phyloP scores from a whole-genome alignment of 2,329 filamentous ascomycete species.

The Neofusicoccum ribis region DNA sequence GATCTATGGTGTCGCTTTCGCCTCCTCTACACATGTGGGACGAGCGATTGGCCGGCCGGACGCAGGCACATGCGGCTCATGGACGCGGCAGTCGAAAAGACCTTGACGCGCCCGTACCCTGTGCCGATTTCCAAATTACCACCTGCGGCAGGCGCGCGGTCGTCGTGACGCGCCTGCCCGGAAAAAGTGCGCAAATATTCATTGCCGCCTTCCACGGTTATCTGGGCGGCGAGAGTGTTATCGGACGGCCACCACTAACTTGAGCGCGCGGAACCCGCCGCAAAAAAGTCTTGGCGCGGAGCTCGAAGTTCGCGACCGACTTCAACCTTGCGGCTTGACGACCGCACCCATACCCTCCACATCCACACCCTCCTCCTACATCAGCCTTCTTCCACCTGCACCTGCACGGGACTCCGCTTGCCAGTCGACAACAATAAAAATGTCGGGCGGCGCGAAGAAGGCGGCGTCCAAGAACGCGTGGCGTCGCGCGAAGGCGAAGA shows the following conservation, averaged over 20 bases:
- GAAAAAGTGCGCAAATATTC: neutral
- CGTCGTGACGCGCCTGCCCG: neutral
- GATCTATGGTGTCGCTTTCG: neutral
- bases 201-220: neutral
- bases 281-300: slow-evolving; percentile 17
- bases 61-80: neutral
- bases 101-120: neutral
- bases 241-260: neutral
- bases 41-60: neutral
- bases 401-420: neutral
- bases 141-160: neutral
- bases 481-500: slow-evolving; percentile 91
- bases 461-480: slow-evolving; percentile 77
- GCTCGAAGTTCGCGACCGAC: slow-evolving; percentile 15
- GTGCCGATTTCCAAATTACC: neutral
- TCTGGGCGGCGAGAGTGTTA: neutral
- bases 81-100: neutral
- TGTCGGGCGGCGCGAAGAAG: slow-evolving; percentile 12
- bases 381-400: neutral
- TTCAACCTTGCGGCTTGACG: neutral
- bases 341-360: neutral
- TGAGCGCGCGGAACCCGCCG: neutral
- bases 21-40: neutral
- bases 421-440: neutral
- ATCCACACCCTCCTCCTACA: neutral